A percentile compares a stretch with the other conserved stretches of the same genome.
phyloP scores from a whole-genome alignment of 2,329 filamentous ascomycete genomes.

The Sclerotinia glacialis region DNA sequence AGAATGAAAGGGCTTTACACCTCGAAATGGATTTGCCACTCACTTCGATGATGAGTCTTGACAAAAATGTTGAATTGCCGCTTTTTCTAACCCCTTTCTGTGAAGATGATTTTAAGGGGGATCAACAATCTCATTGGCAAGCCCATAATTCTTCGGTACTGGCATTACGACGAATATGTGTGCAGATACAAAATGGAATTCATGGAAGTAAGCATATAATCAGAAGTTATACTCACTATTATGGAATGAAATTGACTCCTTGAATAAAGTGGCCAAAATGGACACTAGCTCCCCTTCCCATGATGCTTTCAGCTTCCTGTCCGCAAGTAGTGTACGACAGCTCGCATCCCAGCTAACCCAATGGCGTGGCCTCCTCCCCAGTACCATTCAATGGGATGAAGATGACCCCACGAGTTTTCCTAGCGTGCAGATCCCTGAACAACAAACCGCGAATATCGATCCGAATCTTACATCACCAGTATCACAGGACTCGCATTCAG shows the following conservation, averaged over 20 bases:
- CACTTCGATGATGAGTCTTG: slow-evolving; percentile 53
- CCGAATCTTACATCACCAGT: slow-evolving; percentile 25
- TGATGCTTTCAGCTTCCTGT: slow-evolving; percentile 29
- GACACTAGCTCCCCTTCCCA: slow-evolving; percentile 23
- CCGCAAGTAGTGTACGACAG: slow-evolving; percentile 47
- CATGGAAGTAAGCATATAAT: slow-evolving; percentile 47
- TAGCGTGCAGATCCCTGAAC: slow-evolving; percentile 17
- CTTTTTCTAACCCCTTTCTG: slow-evolving; percentile 50
- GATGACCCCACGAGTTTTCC: slow-evolving; percentile 47
- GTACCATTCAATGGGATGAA: slow-evolving; percentile 56
- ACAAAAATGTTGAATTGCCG: slow-evolving; percentile 54
- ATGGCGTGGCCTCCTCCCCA: slow-evolving; percentile 57
- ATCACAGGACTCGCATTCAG: slow-evolving; percentile 32
- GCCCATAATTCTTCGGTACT: slow-evolving; percentile 61
- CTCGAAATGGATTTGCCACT: slow-evolving; percentile 57
- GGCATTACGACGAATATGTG: slow-evolving; percentile 52
- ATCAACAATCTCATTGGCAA: slow-evolving; percentile 53
- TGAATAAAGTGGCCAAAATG: slow-evolving; percentile 1
- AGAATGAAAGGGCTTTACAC: slow-evolving; percentile 43
- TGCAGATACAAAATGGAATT: slow-evolving; percentile 52
- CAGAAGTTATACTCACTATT: not conserved
- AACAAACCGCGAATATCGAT: slow-evolving; percentile 24
- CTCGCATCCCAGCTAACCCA: slow-evolving; percentile 54
- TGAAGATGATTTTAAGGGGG: slow-evolving; percentile 48
- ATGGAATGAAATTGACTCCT: not conserved